Evolutionary conservation across 2,329 filamentous ascomycete species (phyloP), one percentile per base, ranked within the genome.

Genomic region (Dryadomyces quercus-mongolicae): DNA sequence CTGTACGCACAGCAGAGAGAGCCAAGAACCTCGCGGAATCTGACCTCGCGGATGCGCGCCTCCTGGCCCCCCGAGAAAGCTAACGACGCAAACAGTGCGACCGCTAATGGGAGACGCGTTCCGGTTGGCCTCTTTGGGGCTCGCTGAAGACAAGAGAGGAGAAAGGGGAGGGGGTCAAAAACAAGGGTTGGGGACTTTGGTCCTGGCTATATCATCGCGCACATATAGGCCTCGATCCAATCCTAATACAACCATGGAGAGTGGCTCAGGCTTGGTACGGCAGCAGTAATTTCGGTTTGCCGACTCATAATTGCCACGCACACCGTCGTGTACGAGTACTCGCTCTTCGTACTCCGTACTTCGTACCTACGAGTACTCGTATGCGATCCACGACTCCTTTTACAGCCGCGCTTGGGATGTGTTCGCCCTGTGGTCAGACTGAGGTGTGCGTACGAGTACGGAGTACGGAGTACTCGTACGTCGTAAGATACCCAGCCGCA

Each of bases 191-290:
- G 15, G 25, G 36, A 40, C 36, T 40, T 18, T 20, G 21, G 45
- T 10, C 45, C 20, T 51, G 44, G 25, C 60, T 68, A 70, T 70
- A 70, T 64, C 64, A 65, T 58, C 59, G 59, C 62, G 57, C 63
- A 65, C 61, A 67, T 70, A 51, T 51, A 51, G 49, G 5, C 38
- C 16, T 49, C 21, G 31, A 40, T 18, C 47, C 47, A 49, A 40
- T 36, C 12, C 34, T 38, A 22, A 49, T 49, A 38, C 47, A 40
- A 49, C 47, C 47, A 40, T 49, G 47, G 34, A 9, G n/a, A 31
- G 5, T 36, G 18, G 25, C 47, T 40, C 18, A 15, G 31, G 47
- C 31, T 49, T 49, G 47, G 47, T 38, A 15, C 34, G 47, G 12
- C 31, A 25, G 46, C 46, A 31, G 34, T 49, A 49, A 49, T 49